Base-by-base conservation (phyloP, 2,329 filamentous ascomycete genomes). In the Lojkania enalia region DNA sequence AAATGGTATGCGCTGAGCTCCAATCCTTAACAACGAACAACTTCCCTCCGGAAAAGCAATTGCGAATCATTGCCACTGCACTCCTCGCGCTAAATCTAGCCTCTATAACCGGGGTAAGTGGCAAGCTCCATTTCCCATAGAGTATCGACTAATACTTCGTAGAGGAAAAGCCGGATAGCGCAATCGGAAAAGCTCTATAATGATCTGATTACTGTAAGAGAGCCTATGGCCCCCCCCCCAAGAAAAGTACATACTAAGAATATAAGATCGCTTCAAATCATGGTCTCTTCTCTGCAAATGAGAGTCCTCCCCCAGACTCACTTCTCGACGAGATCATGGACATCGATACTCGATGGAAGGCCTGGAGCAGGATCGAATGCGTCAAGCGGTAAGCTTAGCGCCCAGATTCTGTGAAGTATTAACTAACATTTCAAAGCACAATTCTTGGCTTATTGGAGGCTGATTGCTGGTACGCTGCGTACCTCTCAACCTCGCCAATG, bases 301-400 rank as follows among this genome's bases (percentile, higher is more conserved):
- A 79, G 50, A 55, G 57, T 18, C 48, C 51, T 3, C 48, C 59
- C 14, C 52, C 65, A 2, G 66, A 64, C 31, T 69, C 71, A 14
- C 55, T 77, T 3, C 71, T 77, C 16, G 73, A 75, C 19, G 63
- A 69, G 3, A 66, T 76, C 5, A 59, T 71, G 12, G 72, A 76
- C 48, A 66, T 74, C 23, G 73, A 77, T 37, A 60, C 67, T 18
- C 64, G 71, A 52, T 80, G 77, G 77, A 77, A 74, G 52, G 73
- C 74, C 2, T 80, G 77, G 77, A 71, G 73, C 48, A 74, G 75
- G 37, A 69, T 79, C 5, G 77, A 80, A 58, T 78, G 75, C 35
- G 69, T 69, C 0, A 79, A 79, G 55, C 69, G 76, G 64, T 63
- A 32, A 37, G 51, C 11, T 16, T 21, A n/a, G n/a, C n/a, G 14